Conservation (phyloP, 306 rosid species). For the Cercis canadensis region DNA sequence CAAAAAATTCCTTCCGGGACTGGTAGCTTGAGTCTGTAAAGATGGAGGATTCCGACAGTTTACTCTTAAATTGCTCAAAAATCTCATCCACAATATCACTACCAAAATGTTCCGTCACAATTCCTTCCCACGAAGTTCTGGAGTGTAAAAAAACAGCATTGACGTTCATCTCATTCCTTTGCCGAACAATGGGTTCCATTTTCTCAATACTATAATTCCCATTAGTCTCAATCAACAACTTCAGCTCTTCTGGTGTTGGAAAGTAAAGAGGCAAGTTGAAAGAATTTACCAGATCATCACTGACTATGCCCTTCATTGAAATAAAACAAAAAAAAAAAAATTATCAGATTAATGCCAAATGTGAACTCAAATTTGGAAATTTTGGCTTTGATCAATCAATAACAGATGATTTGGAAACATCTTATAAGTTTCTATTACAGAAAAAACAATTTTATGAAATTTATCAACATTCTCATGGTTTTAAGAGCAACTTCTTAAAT, state of each 20-base stretch:
- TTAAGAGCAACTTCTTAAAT: too few relatives aligned
- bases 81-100: neutral
- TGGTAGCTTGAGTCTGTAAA: neutral
- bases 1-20: too few relatives aligned
- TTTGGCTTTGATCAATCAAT: neutral
- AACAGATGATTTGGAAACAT: too few relatives aligned
- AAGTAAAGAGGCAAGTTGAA: neutral
- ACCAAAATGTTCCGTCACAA: neutral
- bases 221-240: slow-evolving; percentile 4
- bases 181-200: neutral
- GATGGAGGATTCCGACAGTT: neutral
- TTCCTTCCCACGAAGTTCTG: neutral
- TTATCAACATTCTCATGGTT: too few relatives aligned
- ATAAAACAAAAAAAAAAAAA: neutral
- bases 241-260: neutral
- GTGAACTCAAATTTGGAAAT: neutral
- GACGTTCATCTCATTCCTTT: neutral
- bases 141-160: neutral
- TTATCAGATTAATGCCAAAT: neutral
- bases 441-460: too few relatives aligned
- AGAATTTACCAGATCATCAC: neutral
- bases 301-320: neutral
- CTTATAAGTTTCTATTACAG: too few relatives aligned
- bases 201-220: slow-evolving; percentile 4
- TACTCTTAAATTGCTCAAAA: neutral